Conservation (phyloP, 2,329 filamentous ascomycete genomes). For the Epichloe gansuensis region DNA sequence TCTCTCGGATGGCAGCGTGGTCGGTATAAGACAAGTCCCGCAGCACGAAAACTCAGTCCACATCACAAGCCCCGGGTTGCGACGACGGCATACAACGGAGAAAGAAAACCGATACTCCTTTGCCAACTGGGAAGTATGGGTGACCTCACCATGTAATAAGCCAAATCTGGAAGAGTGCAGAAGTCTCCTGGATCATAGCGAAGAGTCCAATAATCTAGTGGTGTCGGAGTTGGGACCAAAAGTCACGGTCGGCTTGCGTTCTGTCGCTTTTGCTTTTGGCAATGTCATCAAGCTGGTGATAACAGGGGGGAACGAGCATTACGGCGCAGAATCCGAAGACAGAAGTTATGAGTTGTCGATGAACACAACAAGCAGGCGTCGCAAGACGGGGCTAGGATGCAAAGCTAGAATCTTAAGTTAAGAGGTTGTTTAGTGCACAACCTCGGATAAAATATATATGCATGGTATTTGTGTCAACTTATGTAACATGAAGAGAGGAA, state of each 20-base stretch:
- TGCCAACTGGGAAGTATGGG: slow-evolving; percentile 41
- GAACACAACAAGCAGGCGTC: slow-evolving; percentile 27
- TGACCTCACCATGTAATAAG: slow-evolving; percentile 32
- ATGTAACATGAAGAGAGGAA: neutral
- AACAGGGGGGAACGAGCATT: slow-evolving; percentile 51
- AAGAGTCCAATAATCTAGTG: slow-evolving; percentile 42
- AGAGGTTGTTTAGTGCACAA: neutral
- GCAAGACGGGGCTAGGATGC: slow-evolving; percentile 18
- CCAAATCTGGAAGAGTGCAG: slow-evolving; percentile 31
- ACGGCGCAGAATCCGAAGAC: slow-evolving; percentile 31
- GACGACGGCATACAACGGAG: slow-evolving; percentile 1
- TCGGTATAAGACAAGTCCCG: slow-evolving; percentile 45
- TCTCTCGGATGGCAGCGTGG: slow-evolving; percentile 44
- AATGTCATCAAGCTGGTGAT: slow-evolving; percentile 61
- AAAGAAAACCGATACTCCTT: neutral
- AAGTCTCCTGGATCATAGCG: slow-evolving; percentile 29
- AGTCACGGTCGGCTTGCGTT: slow-evolving; percentile 46
- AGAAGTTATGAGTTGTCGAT: slow-evolving; percentile 18
- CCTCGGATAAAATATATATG: neutral
- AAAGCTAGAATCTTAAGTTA: slow-evolving; percentile 8
- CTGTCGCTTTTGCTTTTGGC: slow-evolving; percentile 57
- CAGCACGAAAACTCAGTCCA: slow-evolving; percentile 2
- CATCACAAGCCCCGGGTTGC: neutral
- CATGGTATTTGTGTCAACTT: neutral
- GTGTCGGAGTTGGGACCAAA: slow-evolving; percentile 55